These are phyloP conservation scores for Metschnikowia corniflorae DNA, from an alignment of 805 yeast genomes.

Conservation along the genomic window DNA sequence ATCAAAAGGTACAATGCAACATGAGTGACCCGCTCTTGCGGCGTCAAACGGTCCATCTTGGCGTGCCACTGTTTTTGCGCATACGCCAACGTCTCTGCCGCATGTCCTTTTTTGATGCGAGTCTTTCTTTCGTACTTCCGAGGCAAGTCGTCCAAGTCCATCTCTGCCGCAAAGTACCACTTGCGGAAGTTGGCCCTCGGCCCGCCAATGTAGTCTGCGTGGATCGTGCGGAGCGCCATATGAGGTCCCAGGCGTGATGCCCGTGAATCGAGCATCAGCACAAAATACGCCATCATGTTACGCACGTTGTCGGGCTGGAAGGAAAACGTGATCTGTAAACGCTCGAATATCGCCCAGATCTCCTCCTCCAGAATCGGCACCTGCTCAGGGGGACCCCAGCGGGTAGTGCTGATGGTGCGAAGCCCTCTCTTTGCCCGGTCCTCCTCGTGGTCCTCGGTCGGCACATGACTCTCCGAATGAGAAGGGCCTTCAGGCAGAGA, in stretches of 20 bases:
- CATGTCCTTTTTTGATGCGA: slow-evolving; percentile 1
- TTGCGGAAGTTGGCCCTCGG: slow-evolving; percentile 61
- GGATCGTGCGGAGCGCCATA: slow-evolving; percentile 56
- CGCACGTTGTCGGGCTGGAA: slow-evolving; percentile 64
- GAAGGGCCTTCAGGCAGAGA: slow-evolving; percentile 3
- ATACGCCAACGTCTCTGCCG: slow-evolving; percentile 1
- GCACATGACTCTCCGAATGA: not conserved
- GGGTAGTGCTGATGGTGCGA: slow-evolving; percentile 35
- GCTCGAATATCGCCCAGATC: slow-evolving; percentile 54
- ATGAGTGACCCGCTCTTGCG: slow-evolving; percentile 58
- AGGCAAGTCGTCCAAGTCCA: slow-evolving; percentile 42
- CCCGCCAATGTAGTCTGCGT: slow-evolving; percentile 77
- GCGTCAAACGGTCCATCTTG: slow-evolving; percentile 47
- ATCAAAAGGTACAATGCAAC: slow-evolving; percentile 65
- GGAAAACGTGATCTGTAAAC: slow-evolving; percentile 55
- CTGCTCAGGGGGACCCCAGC: slow-evolving; percentile 43
- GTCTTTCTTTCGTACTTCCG: slow-evolving; percentile 22
- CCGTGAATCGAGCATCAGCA: slow-evolving; percentile 18
- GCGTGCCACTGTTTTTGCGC: slow-evolving; percentile 50
- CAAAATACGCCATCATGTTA: slow-evolving; percentile 52
- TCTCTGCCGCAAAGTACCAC: slow-evolving; percentile 74
- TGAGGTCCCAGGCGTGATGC: slow-evolving; percentile 60
- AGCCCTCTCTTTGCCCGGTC: not conserved
- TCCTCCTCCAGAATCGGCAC: slow-evolving; percentile 50
- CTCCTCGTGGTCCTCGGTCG: slow-evolving; percentile 3